Evolutionary conservation across 495 filamentous ascomycete genomes (phyloP), one percentile per base, ranked within the genome.

Genomic region (Penicillium paradoxum): DNA sequence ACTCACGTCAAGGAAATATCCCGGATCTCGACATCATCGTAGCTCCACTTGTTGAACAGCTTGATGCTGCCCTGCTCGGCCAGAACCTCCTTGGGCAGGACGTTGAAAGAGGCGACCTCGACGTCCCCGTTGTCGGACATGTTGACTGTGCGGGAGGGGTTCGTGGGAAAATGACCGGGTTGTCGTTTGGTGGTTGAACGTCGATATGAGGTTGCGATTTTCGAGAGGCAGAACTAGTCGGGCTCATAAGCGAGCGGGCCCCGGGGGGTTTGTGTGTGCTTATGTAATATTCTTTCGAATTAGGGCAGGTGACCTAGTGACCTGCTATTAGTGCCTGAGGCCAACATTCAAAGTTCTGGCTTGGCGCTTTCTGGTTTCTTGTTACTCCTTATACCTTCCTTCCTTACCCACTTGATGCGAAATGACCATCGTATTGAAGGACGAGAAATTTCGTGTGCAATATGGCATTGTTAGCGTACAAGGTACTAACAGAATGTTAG

Each of bases 1-100:
- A 76, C 92, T 84, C 91, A 98, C 93, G 93, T 97, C 80, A 99
- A 83, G 57, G 95, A 97, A 78, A 99, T 97, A 71, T 99, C 93
- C 65, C 93, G 83, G 73, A 97, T 93, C 81, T 99, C 93, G 65
- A 99, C 95, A 84, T 97, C 92, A 74, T 97, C 95, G 78, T 97
- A 99, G 77, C 83, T 91, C 84, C 86, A 90, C 69, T 88, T 89
- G 79, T 87, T 95, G 88, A 99, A 99, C 58, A 99, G 88, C 86
- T 96, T 96, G 71, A 95, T 81, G 78, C 79, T 86, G 70, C 92
- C 93, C 79, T 93, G 84, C 77, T 96, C 89, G 57, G 84, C 79
- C 59, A 81, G 78, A 64, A 96, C 89, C 56, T 97, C 95, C 84
- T 95, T 97, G 72, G 93, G 93, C 65, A 99, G 88, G 70, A 93